These are phyloP conservation scores for Syzygium oleosum DNA, from an alignment of 345 rosid genomes.

Conservation along the genomic window DNA sequence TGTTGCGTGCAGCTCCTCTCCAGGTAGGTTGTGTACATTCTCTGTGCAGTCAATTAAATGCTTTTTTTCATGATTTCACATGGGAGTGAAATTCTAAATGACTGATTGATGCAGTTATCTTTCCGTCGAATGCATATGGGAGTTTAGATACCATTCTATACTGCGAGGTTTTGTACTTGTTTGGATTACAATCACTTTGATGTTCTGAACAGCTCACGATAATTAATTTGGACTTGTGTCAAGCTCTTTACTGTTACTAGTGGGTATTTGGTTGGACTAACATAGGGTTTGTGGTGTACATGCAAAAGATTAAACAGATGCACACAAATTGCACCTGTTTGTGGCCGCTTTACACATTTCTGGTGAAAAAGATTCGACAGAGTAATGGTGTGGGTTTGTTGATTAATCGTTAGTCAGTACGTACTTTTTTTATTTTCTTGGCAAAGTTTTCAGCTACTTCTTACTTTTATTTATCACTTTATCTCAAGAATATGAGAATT, in stretches of 20 bases:
- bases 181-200: neutral
- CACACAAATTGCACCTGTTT: neutral
- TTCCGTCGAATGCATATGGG: neutral
- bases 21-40: constrained; percentile 34
- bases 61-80: neutral
- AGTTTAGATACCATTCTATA: neutral
- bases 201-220: neutral
- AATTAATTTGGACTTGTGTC: neutral
- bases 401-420: neutral
- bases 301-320: neutral
- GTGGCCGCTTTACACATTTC: neutral
- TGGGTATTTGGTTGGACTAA: neutral
- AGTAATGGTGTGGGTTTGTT: neutral
- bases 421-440: neutral
- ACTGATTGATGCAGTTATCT: neutral
- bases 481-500: neutral
- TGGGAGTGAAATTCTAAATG: neutral
- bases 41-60: neutral
- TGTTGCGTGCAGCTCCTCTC: constrained; percentile 83
- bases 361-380: neutral
- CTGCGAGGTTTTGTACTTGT: neutral
- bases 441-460: neutral
- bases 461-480: neutral
- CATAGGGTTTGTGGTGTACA: neutral
- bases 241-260: neutral